Conservation (phyloP, 495 filamentous ascomycete species). For the Viridothelium virens region DNA sequence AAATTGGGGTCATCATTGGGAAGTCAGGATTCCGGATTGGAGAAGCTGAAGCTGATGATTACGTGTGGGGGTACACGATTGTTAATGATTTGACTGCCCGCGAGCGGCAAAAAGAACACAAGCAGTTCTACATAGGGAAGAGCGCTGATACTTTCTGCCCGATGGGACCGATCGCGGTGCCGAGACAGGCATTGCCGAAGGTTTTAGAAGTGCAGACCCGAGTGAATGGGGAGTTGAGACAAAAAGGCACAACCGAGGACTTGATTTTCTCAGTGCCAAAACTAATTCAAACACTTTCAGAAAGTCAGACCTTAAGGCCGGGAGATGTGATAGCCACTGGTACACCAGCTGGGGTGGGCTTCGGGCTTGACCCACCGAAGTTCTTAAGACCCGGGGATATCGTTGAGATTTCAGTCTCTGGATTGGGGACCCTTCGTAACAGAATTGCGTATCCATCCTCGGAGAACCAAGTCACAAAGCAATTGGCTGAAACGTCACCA, state of each 20-base stretch:
- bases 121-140: slow-evolving; percentile 53
- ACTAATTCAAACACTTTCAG: slow-evolving; percentile 40
- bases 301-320: slow-evolving; percentile 39
- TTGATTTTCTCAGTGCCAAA: slow-evolving; percentile 42
- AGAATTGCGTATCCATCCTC: slow-evolving; percentile 33
- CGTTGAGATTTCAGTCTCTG: slow-evolving; percentile 38
- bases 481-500: slow-evolving; percentile 21
- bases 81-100: slow-evolving; percentile 52
- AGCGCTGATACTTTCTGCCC: slow-evolving; percentile 48
- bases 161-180: slow-evolving; percentile 49
- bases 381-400: slow-evolving; percentile 43
- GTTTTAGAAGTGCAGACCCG: slow-evolving; percentile 38
- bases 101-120: slow-evolving; percentile 50
- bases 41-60: slow-evolving; percentile 42
- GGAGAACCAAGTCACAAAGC: slow-evolving; percentile 24
- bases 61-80: slow-evolving; percentile 53
- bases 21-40: slow-evolving; percentile 42
- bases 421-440: slow-evolving; percentile 43
- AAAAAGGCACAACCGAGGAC: slow-evolving; percentile 38
- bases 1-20: slow-evolving; percentile 50
- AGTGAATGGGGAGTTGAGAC: slow-evolving; percentile 41
- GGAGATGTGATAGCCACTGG: slow-evolving; percentile 45
- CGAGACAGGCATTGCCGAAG: slow-evolving; percentile 37
- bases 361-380: slow-evolving; percentile 41
- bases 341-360: slow-evolving; percentile 47